These are phyloP conservation scores for Microsporum ferrugineum DNA, from an alignment of 2,329 filamentous ascomycete species.

Conservation along the genomic window DNA sequence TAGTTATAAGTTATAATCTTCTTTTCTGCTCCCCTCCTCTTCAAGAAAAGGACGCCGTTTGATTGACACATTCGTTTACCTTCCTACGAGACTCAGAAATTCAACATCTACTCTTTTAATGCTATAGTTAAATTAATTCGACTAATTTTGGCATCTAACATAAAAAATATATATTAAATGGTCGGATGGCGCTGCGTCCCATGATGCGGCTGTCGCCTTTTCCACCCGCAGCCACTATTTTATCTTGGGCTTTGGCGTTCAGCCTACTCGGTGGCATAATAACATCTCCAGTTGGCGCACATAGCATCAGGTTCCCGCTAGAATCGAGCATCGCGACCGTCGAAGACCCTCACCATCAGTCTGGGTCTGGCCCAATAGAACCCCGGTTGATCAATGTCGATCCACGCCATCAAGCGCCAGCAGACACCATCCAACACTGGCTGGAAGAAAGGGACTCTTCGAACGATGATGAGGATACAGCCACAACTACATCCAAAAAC, in stretches of 20 bases:
- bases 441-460: background rate
- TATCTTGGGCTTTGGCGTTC: background rate
- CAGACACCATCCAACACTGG: background rate
- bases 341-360: background rate
- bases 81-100: background rate
- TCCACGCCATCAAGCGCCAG: background rate
- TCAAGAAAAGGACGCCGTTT: background rate
- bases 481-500: background rate
- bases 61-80: background rate
- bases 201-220: background rate
- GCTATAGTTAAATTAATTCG: background rate
- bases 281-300: background rate
- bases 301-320: background rate
- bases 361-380: background rate
- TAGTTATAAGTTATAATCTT: background rate
- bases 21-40: background rate
- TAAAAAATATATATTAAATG: background rate
- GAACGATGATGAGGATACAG: background rate
- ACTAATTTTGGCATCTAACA: background rate
- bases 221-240: background rate
- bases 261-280: background rate
- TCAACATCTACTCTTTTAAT: background rate
- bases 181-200: background rate
- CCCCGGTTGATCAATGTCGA: background rate
- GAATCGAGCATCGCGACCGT: background rate